These are phyloP conservation scores for Cystobasidium slooffiae DNA, from an alignment of 1,284 basidiomycete species.

Conservation along the genomic window DNA sequence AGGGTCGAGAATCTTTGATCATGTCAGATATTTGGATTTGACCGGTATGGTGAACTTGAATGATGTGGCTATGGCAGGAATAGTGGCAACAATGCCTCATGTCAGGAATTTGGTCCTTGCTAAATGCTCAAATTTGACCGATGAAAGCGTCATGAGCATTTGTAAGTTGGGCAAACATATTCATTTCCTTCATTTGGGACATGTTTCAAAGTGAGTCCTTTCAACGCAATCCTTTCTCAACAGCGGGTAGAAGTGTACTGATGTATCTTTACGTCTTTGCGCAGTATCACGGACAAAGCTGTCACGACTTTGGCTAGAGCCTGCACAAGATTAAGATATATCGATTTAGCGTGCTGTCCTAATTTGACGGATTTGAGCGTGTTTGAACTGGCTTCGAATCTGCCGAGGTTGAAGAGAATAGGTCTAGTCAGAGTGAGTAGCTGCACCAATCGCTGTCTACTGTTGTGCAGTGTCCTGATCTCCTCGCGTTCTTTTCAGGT, in stretches of 20 bases:
- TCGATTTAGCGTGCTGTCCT: constrained; percentile 87
- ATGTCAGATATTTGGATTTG: constrained; percentile 85
- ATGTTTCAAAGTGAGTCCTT: constrained; percentile 66
- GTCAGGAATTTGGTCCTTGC: constrained; percentile 90
- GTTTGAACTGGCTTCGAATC: constrained; percentile 77
- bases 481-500: constrained; percentile 62
- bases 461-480: too few species aligned
- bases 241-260: not conserved
- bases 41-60: constrained; percentile 81
- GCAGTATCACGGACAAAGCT: constrained; percentile 84
- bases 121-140: constrained; percentile 85
- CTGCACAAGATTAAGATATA: constrained; percentile 92
- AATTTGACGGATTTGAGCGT: constrained; percentile 91
- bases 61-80: constrained; percentile 87
- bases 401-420: constrained; percentile 90
- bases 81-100: constrained; percentile 83
- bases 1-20: constrained; percentile 64
- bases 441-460: too few species aligned
- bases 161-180: constrained; percentile 85
- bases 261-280: not conserved
- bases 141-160: constrained; percentile 81
- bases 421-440: constrained; percentile 83
- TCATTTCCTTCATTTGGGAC: constrained; percentile 94
- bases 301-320: constrained; percentile 80
- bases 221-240: not conserved